These are phyloP conservation scores for Hysterangium stoloniferum DNA, from an alignment of 768 basidiomycete genomes.

Conservation along the genomic window DNA sequence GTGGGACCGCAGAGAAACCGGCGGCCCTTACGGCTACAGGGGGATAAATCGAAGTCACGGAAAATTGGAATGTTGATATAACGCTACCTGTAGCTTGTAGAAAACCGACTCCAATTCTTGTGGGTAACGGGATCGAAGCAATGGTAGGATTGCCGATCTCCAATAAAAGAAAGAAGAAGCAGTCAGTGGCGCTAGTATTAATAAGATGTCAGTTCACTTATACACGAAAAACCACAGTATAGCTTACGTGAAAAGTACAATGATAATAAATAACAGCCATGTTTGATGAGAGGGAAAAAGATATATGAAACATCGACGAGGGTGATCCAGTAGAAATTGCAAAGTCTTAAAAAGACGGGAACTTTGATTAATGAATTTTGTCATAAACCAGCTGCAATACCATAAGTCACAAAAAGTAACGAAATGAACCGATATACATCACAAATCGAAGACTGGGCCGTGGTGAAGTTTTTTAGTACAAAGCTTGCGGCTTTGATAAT, in stretches of 20 bases:
- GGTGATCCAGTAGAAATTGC: conserved; percentile 90
- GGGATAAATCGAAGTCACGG: conserved; percentile 59
- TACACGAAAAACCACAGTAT: conserved; percentile 29
- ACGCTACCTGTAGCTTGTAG: conserved; percentile 55
- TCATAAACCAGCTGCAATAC: conserved; percentile 62
- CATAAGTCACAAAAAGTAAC: conserved; percentile 10
- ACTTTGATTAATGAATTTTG: conserved; percentile 47
- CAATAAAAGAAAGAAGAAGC: conserved; percentile 57
- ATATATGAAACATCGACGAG: conserved; percentile 77
- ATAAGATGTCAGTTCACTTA: conserved; percentile 22
- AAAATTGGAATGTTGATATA: conserved; percentile 33
- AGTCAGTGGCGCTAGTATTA: conserved; percentile 39
- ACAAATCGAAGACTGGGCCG: conserved; percentile 67
- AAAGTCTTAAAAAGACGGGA: conserved; percentile 73
- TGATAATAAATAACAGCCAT: conserved; percentile 74
- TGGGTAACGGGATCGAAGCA: conserved; percentile 53
- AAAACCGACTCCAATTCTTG: conserved; percentile 64
- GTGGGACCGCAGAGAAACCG: conserved; percentile 72
- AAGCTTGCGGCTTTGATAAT: conserved; percentile 47
- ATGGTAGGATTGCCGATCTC: conserved; percentile 14
- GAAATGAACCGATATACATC: conserved; percentile 50
- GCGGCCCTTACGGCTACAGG: conserved; percentile 76
- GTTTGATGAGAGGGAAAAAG: conserved; percentile 92
- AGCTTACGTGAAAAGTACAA: conserved; percentile 62
- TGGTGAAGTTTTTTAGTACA: conserved; percentile 83